Conservation (phyloP, 2,329 filamentous ascomycete species). For the Calonectria hongkongensis region DNA sequence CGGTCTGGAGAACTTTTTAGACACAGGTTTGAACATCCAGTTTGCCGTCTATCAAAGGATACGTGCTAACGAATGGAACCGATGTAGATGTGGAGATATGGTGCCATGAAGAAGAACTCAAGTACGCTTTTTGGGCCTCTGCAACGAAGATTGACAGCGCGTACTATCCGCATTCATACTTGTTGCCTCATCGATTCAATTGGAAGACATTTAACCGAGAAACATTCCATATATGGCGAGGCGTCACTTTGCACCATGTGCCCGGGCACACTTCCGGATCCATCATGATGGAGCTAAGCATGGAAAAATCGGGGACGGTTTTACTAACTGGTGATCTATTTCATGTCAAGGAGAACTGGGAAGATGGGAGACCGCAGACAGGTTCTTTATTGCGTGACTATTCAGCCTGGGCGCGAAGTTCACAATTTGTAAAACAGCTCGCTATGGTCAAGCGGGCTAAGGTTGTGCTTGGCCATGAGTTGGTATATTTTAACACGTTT, state of each 20-base stretch:
- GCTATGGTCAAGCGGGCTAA: conserved; percentile 6
- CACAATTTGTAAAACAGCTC: conserved; percentile 9
- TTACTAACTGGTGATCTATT: conserved; percentile 2
- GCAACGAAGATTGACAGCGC: conserved; percentile 9
- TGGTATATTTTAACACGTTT: conserved; percentile 9
- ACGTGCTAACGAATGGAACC: background rate
- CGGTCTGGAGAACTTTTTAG: conserved; percentile 13
- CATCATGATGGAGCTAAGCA: conserved; percentile 12
- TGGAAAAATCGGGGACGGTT: background rate
- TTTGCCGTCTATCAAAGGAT: background rate
- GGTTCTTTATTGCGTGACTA: conserved; percentile 13
- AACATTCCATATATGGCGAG: conserved; percentile 8
- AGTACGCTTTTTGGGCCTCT: conserved; percentile 19
- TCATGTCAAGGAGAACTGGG: conserved; percentile 14
- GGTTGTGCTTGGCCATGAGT: conserved; percentile 7
- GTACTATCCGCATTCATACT: conserved; percentile 8
- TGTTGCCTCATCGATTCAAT: conserved; percentile 7
- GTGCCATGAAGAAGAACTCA: conserved; percentile 12
- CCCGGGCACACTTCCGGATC: conserved; percentile 16
- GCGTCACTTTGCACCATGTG: conserved; percentile 8
- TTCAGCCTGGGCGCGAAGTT: conserved; percentile 10
- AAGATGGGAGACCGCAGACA: conserved; percentile 3
- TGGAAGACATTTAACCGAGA: conserved; percentile 20
- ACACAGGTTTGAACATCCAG: background rate
- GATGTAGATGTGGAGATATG: conserved; percentile 7